These are phyloP conservation scores for Agroathelia rolfsii DNA, from an alignment of 1,284 basidiomycete species.

Conservation along the genomic window DNA sequence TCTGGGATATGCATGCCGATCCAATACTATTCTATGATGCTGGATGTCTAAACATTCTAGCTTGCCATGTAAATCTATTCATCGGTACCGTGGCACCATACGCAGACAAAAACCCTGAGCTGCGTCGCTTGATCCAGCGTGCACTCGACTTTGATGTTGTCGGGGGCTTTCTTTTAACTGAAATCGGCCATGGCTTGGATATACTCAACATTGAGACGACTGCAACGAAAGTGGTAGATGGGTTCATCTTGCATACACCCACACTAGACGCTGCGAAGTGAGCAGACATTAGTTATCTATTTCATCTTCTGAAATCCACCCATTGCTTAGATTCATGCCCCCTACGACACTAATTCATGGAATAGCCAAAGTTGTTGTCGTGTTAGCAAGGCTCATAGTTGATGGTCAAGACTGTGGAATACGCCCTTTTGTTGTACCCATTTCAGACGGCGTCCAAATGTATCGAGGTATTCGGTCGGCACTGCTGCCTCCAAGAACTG, in stretches of 20 bases:
- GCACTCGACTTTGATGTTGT: slow-evolving; percentile 38
- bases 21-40: slow-evolving; percentile 37
- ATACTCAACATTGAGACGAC: slow-evolving; percentile 51
- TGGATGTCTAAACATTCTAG: slow-evolving; percentile 38
- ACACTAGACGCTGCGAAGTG: slow-evolving; percentile 47
- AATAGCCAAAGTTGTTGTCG: slow-evolving; percentile 40
- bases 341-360: slow-evolving; percentile 43
- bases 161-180: slow-evolving; percentile 41
- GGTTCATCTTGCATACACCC: slow-evolving; percentile 44
- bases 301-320: slow-evolving; percentile 2
- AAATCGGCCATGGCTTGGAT: slow-evolving; percentile 51
- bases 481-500: slow-evolving; percentile 33
- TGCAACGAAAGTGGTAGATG: slow-evolving; percentile 36
- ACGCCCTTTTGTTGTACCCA: slow-evolving; percentile 41
- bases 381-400: slow-evolving; percentile 43
- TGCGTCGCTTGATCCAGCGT: slow-evolving; percentile 32
- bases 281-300: slow-evolving; percentile 12
- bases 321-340: slow-evolving; percentile 41
- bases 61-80: slow-evolving; percentile 37
- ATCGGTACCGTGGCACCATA: slow-evolving; percentile 41
- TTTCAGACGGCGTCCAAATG: slow-evolving; percentile 40
- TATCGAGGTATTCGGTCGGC: slow-evolving; percentile 33
- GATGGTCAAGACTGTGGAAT: slow-evolving; percentile 37
- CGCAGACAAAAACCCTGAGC: slow-evolving; percentile 34
- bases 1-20: slow-evolving; percentile 40